Evolutionary conservation across 1,139 yeast genomes (phyloP).

Genomic region (Geotrichum candidum): DNA sequence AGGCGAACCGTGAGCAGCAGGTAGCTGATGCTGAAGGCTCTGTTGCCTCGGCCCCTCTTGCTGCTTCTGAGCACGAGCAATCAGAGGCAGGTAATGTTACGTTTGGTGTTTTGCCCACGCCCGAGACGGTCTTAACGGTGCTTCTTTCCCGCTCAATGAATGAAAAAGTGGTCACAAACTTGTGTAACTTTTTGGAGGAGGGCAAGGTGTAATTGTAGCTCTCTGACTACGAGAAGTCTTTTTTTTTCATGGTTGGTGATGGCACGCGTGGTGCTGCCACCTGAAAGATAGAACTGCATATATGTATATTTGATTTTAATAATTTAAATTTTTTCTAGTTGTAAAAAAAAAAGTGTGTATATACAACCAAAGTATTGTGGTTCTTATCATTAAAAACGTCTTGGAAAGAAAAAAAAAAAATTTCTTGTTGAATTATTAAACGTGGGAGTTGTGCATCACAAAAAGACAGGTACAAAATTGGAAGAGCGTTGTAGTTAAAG

Average conservation of each 20-base stretch:
- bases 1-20: background rate
- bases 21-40: background rate
- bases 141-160: conserved; percentile 37
- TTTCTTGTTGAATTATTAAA: too few species aligned
- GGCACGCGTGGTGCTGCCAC: background rate
- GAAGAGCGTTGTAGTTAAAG: background rate
- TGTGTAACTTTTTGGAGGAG: conserved; percentile 34
- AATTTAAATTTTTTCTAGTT: background rate
- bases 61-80: background rate
- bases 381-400: too few species aligned
- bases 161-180: conserved; percentile 33
- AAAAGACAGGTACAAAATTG: too few species aligned
- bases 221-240: background rate
- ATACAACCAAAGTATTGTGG: too few species aligned
- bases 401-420: background rate
- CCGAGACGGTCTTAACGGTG: conserved; percentile 36
- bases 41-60: background rate
- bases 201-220: conserved; percentile 15
- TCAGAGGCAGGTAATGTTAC: conserved; percentile 11
- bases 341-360: background rate
- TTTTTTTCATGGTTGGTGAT: background rate
- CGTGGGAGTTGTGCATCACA: too few species aligned
- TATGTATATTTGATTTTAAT: background rate
- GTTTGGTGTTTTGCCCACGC: conserved; percentile 34
- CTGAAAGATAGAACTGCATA: too few species aligned